Base-by-base conservation (phyloP, 2,329 filamentous ascomycete species). In the Cryphonectria naterciae region DNA sequence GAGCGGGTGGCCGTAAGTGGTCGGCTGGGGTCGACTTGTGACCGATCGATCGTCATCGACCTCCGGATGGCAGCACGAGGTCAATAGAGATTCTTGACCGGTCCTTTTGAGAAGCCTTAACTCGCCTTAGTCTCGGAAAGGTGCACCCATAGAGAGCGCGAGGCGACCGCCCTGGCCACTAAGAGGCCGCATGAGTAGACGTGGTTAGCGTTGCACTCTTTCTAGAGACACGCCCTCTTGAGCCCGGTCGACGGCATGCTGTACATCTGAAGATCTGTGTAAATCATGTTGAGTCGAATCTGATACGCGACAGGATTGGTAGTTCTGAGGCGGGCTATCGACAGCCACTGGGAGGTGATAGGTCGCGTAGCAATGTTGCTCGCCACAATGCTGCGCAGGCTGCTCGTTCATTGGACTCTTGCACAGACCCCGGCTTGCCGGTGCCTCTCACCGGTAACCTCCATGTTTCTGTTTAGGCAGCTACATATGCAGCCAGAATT, bases 371-470 rank as follows among this genome's bases (percentile, higher is more conserved):
- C 58, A 22, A n/a, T 35, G 32, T 61, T 39, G 32, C 19, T 35
- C 58, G n/a, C 19, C 25, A 35, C 22, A 41, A 32, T 58, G 28
- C 17, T 19, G 37, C 32, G 15, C 39, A 60, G 35, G 39, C 11
- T n/a, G 15, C 25, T 49, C 37, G 60, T 19, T 46, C 54, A 67
- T 61, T 49, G 65, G 65, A 22, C 37, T 60, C 28, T 43, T 46
- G 25, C 5, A 10, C 2, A 25, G 6, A 37, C 61, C 49, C 28
- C 19, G 54, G 65, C 19, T 17, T 13, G 39, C 39, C 3, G 39
- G 39, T 37, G 39, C 19, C 3, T 35, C 43, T n/a, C 41, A 43
- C 65, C 65, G 65, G 65, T 67, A 32, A 46, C 37, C 11, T 49
- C 25, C 1, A 11, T 25, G 8, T 35, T 19, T 17, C n/a, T 67